A percentile compares a stretch with the other conserved stretches of the same genome.
Conservation (phyloP, 768 basidiomycete species). For the Paxillus rubicundulus region DNA sequence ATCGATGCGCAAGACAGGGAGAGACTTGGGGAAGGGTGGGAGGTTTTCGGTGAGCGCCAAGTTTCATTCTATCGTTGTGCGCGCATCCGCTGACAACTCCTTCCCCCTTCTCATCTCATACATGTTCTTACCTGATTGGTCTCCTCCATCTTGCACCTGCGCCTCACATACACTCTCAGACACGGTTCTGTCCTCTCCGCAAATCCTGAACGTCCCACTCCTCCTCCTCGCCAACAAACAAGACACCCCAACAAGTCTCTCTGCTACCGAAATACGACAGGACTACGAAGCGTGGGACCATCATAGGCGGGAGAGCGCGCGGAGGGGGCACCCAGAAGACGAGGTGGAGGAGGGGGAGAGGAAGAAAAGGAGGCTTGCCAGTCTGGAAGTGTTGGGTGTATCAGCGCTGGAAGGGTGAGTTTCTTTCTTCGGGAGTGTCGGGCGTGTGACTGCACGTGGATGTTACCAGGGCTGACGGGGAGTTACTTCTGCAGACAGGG, state of each 20-base stretch:
- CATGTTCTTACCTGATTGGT: neutral
- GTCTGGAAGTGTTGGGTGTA: slow-evolving; percentile 85
- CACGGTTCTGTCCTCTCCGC: slow-evolving; percentile 81
- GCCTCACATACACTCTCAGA: slow-evolving; percentile 41
- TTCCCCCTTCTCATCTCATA: neutral
- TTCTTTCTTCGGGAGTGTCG: neutral
- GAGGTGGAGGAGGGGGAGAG: slow-evolving; percentile 44
- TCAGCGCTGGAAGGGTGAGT: slow-evolving; percentile 88
- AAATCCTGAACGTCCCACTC: slow-evolving; percentile 86
- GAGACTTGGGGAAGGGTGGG: slow-evolving; percentile 91
- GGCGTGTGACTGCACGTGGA: neutral
- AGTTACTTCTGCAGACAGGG: slow-evolving; percentile 59
- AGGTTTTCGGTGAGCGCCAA: slow-evolving; percentile 81
- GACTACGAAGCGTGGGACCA: slow-evolving; percentile 88
- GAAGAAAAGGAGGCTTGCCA: slow-evolving; percentile 60
- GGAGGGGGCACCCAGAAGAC: slow-evolving; percentile 49
- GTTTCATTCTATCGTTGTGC: neutral
- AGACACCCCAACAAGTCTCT: slow-evolving; percentile 75
- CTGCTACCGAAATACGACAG: slow-evolving; percentile 87
- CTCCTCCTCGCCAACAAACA: slow-evolving; percentile 96
- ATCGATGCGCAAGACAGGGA: slow-evolving; percentile 92
- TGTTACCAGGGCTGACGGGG: neutral
- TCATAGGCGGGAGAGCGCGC: slow-evolving; percentile 65
- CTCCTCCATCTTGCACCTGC: neutral
- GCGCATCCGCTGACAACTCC: neutral